A percentile compares a stretch with the other conserved stretches of the same genome.
These are phyloP conservation scores for Vanderwaltozyma verrucispora DNA, from an alignment of 805 yeast genomes.

Conservation along the genomic window DNA sequence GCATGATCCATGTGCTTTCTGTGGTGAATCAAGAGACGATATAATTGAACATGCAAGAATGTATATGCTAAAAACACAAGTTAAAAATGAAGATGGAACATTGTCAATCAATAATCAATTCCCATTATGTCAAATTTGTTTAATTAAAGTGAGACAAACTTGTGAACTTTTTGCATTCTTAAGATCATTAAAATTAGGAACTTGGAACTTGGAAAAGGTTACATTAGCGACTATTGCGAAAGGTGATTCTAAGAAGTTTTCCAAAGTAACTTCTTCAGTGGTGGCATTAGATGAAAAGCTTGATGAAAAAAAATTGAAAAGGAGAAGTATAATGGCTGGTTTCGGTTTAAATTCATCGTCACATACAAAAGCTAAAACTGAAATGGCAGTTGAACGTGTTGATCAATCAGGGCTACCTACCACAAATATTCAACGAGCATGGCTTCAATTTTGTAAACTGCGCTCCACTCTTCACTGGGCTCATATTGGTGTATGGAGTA, in stretches of 20 bases:
- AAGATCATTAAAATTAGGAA: conserved; percentile 47
- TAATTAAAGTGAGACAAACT: conserved; percentile 64
- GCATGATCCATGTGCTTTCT: conserved; percentile 64
- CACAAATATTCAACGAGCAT: conserved; percentile 38
- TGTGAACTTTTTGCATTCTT: conserved; percentile 77
- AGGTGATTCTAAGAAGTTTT: conserved; percentile 8
- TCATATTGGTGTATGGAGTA: conserved; percentile 70
- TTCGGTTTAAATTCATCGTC: conserved; percentile 9
- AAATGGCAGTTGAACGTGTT: conserved; percentile 6
- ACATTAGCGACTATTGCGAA: conserved; percentile 12
- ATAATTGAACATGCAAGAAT: conserved; percentile 68
- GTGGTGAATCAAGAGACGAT: conserved; percentile 70
- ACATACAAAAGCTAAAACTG: conserved; percentile 10
- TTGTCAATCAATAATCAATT: conserved; percentile 32
- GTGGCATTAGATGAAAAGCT: conserved; percentile 12
- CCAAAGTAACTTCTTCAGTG: conserved; percentile 7
- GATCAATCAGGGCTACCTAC: conserved; percentile 22
- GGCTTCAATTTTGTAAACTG: conserved; percentile 54
- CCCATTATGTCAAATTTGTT: conserved; percentile 75
- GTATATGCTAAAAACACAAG: conserved; percentile 49
- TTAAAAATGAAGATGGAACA: conserved; percentile 24
- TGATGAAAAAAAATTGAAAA: conserved; percentile 16
- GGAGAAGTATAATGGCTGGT: conserved; percentile 23
- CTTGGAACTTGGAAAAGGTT: conserved; percentile 48
- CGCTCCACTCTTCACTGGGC: conserved; percentile 77